These are phyloP conservation scores for Mycosarcoma mackinlayi DNA, from an alignment of 1,284 basidiomycete species.

Conservation along the genomic window DNA sequence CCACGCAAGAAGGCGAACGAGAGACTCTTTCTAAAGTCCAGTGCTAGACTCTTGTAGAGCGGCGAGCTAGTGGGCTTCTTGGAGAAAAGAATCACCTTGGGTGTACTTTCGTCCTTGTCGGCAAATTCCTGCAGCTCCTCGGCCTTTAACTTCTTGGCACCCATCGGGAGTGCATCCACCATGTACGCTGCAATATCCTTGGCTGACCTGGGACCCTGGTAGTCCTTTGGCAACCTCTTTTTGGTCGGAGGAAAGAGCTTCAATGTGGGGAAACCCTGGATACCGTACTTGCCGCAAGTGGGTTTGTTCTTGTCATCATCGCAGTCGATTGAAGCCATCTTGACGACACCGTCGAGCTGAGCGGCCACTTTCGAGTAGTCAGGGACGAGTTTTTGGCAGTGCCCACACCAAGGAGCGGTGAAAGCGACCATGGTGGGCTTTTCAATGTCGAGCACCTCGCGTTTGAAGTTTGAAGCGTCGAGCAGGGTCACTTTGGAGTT, in stretches of 20 bases:
- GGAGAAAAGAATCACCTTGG: slow-evolving; percentile 64
- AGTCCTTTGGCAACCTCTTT: slow-evolving; percentile 76
- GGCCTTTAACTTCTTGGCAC: slow-evolving; percentile 75
- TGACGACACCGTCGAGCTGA: slow-evolving; percentile 82
- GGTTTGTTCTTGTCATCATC: slow-evolving; percentile 84
- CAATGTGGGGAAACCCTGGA: slow-evolving; percentile 92
- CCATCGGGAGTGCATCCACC: slow-evolving; percentile 78
- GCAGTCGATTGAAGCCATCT: slow-evolving; percentile 90
- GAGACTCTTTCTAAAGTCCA: slow-evolving; percentile 61
- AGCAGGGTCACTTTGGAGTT: slow-evolving; percentile 58
- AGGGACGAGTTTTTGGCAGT: slow-evolving; percentile 87
- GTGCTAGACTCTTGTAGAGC: slow-evolving; percentile 64
- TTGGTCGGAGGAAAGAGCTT: slow-evolving; percentile 72
- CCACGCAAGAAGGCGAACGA: slow-evolving; percentile 61
- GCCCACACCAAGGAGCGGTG: slow-evolving; percentile 70
- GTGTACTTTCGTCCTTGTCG: slow-evolving; percentile 25
- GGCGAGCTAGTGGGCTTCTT: slow-evolving; percentile 61
- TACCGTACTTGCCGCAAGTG: slow-evolving; percentile 83
- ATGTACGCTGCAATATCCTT: slow-evolving; percentile 82
- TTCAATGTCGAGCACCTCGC: slow-evolving; percentile 64
- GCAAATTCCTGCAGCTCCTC: slow-evolving; percentile 70
- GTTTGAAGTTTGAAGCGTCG: slow-evolving; percentile 51
- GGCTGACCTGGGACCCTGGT: slow-evolving; percentile 79
- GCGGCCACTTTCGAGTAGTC: slow-evolving; percentile 85
- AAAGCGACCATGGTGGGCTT: slow-evolving; percentile 69